phyloP scores from a whole-genome alignment of 352 stramenopile genomes.

The Globisporangium yorkense region DNA sequence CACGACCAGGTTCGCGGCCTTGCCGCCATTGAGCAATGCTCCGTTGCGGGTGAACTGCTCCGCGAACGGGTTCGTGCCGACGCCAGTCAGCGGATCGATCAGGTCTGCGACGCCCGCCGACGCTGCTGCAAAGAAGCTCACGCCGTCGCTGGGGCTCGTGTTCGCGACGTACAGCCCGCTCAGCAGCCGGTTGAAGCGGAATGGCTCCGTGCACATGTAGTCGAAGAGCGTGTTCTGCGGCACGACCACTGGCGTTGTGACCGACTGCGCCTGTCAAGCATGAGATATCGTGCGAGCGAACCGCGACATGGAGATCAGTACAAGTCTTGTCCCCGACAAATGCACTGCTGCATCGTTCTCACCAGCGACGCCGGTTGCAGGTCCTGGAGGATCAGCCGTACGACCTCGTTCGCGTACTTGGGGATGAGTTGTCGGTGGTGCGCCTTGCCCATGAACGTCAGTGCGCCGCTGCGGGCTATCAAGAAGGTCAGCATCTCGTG shows the following conservation, averaged over 20 bases:
- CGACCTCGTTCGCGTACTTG: conserved; percentile 43
- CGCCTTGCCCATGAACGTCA: conserved; percentile 59
- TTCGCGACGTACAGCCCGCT: conserved; percentile 34
- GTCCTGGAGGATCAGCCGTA: conserved; percentile 30
- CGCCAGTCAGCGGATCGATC: conserved; percentile 7
- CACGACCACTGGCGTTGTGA: conserved; percentile 20
- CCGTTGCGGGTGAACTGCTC: conserved; percentile 52
- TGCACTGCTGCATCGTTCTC: too few species aligned
- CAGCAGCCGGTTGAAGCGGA: conserved; percentile 41
- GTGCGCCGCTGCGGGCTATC: conserved; percentile 37
- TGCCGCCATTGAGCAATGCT: conserved; percentile 34
- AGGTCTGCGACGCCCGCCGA: conserved; percentile 13
- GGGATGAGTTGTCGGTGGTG: conserved; percentile 47
- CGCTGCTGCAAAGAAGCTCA: conserved; percentile 16
- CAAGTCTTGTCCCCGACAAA: too few species aligned
- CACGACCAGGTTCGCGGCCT: conserved; percentile 29
- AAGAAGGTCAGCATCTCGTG: conserved; percentile 51
- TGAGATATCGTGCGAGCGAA: neutral
- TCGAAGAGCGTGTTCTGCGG: conserved; percentile 46
- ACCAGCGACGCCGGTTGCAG: conserved; percentile 44
- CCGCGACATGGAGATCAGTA: neutral
- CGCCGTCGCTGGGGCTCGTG: conserved; percentile 20
- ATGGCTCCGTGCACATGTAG: conserved; percentile 44
- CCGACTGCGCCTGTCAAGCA: conserved; percentile 4
- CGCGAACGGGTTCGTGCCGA: conserved; percentile 34